These are phyloP conservation scores for Globisporangium radiosum DNA, from an alignment of 352 stramenopile species.

Conservation along the genomic window DNA sequence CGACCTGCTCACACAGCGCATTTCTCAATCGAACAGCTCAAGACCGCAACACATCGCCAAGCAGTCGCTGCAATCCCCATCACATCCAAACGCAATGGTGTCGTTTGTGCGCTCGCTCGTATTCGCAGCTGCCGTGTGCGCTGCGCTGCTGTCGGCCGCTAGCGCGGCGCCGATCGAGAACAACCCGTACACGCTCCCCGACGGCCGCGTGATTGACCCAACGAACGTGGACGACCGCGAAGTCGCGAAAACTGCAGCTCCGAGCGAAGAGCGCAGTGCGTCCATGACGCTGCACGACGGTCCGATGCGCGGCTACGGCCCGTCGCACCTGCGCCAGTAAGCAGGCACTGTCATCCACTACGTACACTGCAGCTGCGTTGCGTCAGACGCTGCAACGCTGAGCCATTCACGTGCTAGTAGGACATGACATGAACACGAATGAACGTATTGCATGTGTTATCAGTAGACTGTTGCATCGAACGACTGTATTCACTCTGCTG, in stretches of 20 bases:
- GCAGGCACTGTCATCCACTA: background rate
- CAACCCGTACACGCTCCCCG: constrained; percentile 6
- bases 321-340: background rate
- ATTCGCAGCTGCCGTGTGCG: background rate
- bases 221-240: background rate
- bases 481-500: background rate
- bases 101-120: constrained; percentile 2
- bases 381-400: no score
- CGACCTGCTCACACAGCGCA: background rate
- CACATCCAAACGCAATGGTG: background rate
- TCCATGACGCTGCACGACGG: constrained; percentile 4
- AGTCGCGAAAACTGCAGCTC: background rate
- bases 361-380: background rate
- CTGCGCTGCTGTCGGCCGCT: background rate
- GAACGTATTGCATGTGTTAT: background rate
- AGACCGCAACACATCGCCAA: background rate
- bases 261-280: background rate
- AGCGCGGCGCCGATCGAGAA: constrained; percentile 3
- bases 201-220: constrained; percentile 7
- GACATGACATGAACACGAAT: no score
- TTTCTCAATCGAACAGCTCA: background rate
- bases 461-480: background rate
- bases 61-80: background rate
- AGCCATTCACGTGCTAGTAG: no score
- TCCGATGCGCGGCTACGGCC: constrained; percentile 6